phyloP scores from a whole-genome alignment of 148 eudicot species.

The Amaranthus palmeri region DNA sequence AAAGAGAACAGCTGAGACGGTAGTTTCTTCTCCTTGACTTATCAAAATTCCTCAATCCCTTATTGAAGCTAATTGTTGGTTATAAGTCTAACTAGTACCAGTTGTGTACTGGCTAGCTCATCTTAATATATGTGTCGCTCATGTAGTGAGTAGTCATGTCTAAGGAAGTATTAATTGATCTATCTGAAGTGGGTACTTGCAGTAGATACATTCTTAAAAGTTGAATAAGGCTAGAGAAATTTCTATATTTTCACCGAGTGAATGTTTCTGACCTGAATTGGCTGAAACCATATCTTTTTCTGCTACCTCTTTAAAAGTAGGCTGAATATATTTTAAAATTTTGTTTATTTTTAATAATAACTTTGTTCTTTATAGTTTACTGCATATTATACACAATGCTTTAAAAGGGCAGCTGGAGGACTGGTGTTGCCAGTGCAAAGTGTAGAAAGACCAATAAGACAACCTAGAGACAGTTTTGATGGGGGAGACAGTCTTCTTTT shows the following conservation, averaged over 20 bases:
- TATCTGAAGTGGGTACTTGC: background rate
- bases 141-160: background rate
- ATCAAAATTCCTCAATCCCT: slow-evolving; percentile 1
- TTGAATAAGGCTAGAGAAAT: too few species aligned
- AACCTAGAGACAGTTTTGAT: background rate
- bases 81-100: background rate
- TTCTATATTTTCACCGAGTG: background rate
- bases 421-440: background rate
- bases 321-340: background rate
- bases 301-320: background rate
- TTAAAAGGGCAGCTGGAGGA: background rate
- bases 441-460: background rate
- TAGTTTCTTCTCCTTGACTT: slow-evolving; percentile 30
- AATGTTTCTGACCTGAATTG: background rate
- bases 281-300: background rate
- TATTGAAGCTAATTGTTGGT: background rate
- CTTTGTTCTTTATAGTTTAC: background rate
- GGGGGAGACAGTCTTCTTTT: background rate
- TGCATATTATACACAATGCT: background rate
- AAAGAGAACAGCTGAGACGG: slow-evolving; percentile 74
- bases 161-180: background rate
- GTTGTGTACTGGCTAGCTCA: too few species aligned
- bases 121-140: background rate
- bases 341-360: too few species aligned
- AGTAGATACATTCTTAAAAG: background rate